Base-by-base conservation (phyloP, 306 rosid species). In the Gleditsia sinensis region DNA sequence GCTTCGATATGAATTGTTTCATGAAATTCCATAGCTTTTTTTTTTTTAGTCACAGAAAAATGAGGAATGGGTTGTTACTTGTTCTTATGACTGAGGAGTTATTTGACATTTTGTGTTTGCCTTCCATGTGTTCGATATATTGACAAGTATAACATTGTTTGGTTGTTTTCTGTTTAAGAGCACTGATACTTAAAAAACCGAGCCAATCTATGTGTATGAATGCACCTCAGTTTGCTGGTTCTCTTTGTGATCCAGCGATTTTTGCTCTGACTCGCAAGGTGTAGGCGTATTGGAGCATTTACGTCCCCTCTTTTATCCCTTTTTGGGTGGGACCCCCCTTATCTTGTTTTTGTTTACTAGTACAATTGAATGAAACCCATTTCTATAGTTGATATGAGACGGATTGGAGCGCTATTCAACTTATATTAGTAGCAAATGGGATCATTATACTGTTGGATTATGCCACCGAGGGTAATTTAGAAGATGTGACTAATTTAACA, bases 61-160 rank as follows among this genome's bases (percentile, higher is more conserved):
- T 65, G 37, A 25, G n/a, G 3, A 28, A 67, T 39, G 72, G 77
- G 67, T 37, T 27, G 0, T 49, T 66, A n/a, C n/a, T 11, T 6
- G 4, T 78, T 57, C 7, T 3, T 27, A 12, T 7, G 3, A 19
- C 16, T 4, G 10, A 0, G 9, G 3, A 4, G 14, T 13, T 1
- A 25, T 11, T 50, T 75, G 30, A 30, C 51, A 2, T 60, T 34
- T 53, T 54, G 0, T 2, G 0, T 51, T 9, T 68, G 83, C 80
- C 45, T 40, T 50, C 4, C 49, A 77, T 21, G 73, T 85, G 92
- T 86, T 91, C 46, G 90, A 85, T 78, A 28, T 3, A 65, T 81
- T 81, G 88, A 43, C 77, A 46, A 40, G 39, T 17, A 25, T 50
- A 70, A 21, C 10, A 58, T 70, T 69, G 45, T 10, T 67, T 0